phyloP scores from a whole-genome alignment of 2,329 filamentous ascomycete species.

The Fusarium irregulare region DNA sequence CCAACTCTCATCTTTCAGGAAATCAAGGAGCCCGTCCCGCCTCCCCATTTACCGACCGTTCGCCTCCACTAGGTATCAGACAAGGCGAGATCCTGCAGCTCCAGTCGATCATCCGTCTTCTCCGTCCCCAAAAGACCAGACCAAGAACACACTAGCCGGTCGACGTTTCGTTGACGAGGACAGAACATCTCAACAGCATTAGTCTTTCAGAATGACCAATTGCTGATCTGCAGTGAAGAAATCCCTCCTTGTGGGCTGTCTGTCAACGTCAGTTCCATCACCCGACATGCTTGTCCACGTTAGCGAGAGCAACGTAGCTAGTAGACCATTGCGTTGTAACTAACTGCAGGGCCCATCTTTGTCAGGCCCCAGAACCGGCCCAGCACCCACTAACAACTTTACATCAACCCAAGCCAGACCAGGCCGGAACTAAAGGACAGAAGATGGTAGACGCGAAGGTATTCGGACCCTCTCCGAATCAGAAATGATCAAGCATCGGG shows the following conservation, averaged over 20 bases:
- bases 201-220: slow-evolving; percentile 2
- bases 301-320: slow-evolving; percentile 28
- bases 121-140: slow-evolving; percentile 18
- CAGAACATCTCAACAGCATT: neutral
- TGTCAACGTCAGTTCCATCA: slow-evolving; percentile 37
- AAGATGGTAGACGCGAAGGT: slow-evolving; percentile 27
- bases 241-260: slow-evolving; percentile 31
- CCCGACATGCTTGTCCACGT: slow-evolving; percentile 34
- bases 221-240: slow-evolving; percentile 2
- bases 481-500: slow-evolving; percentile 8
- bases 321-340: slow-evolving; percentile 1
- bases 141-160: neutral
- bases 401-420: slow-evolving; percentile 21
- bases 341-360: slow-evolving; percentile 29
- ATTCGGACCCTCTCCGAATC: slow-evolving; percentile 19
- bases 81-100: slow-evolving; percentile 29
- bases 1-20: slow-evolving; percentile 27
- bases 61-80: slow-evolving; percentile 22
- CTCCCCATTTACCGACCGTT: slow-evolving; percentile 16
- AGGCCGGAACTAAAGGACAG: slow-evolving; percentile 3
- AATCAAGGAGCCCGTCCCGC: slow-evolving; percentile 15
- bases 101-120: slow-evolving; percentile 39
- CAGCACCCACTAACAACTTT: slow-evolving; percentile 29
- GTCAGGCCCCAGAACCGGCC: slow-evolving; percentile 19
- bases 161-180: neutral